Conservation (phyloP, 116 monocot species). For the Papilionanthe hybrid region DNA sequence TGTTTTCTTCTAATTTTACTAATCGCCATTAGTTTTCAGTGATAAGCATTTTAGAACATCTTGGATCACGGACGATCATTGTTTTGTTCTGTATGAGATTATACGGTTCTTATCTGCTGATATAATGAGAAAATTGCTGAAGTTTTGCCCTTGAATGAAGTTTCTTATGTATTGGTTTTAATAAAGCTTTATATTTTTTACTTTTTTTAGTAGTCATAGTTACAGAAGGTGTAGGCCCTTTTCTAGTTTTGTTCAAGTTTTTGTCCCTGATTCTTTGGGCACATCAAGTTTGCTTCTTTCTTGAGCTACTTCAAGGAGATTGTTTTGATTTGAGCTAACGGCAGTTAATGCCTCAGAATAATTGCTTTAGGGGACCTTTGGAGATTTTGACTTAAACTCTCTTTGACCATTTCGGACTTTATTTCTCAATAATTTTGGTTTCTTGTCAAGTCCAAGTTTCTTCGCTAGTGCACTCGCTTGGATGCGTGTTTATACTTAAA, state of each 20-base stretch:
- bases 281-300: neutral
- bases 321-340: no score
- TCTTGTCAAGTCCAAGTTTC: no score
- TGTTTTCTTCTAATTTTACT: neutral
- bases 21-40: neutral
- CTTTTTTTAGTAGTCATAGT: neutral
- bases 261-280: neutral
- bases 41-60: neutral
- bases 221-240: neutral
- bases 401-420: no score
- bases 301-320: neutral
- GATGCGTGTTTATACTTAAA: no score
- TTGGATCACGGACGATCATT: neutral
- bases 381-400: no score
- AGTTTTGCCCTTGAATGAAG: neutral
- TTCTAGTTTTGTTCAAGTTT: neutral
- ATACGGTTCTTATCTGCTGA: neutral
- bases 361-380: no score
- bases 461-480: no score
- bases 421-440: no score
- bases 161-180: neutral
- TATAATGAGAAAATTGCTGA: neutral
- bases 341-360: no score
- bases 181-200: no score
- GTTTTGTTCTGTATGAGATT: neutral